A percentile compares a stretch with the other conserved stretches of the same genome.
Conservation (phyloP, 768 basidiomycete genomes). For the Punctularia strigosozonata region DNA sequence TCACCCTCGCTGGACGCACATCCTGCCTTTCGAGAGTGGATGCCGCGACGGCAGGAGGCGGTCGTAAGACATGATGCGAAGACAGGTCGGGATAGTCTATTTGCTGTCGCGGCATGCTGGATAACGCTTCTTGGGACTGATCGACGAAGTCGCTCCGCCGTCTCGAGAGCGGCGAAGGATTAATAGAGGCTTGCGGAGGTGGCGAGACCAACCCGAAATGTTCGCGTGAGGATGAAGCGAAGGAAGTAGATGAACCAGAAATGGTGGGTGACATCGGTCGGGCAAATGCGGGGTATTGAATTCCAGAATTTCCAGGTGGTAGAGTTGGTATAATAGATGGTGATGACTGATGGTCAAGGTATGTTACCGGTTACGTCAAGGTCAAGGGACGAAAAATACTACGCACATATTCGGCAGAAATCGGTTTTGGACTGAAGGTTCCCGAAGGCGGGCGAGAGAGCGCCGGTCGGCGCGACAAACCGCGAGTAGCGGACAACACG, state of each 20-base stretch:
- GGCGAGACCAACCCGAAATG: constrained; percentile 35
- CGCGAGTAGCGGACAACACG: no score
- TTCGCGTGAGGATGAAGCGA: constrained; percentile 26
- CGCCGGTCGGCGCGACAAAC: constrained; percentile 11
- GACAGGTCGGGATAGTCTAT: constrained; percentile 79
- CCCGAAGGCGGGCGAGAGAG: constrained; percentile 11
- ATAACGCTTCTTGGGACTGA: constrained; percentile 56
- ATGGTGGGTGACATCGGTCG: constrained; percentile 25
- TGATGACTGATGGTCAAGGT: constrained; percentile 21
- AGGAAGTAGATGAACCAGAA: constrained; percentile 28
- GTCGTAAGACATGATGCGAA: constrained; percentile 50
- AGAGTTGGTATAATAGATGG: constrained; percentile 24
- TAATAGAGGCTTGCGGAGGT: constrained; percentile 80
- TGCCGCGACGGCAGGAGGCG: constrained; percentile 69
- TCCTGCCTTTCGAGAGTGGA: constrained; percentile 68
- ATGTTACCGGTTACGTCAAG: constrained; percentile 1
- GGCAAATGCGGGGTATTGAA: constrained; percentile 43
- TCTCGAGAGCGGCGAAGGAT: constrained; percentile 62
- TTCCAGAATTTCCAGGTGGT: constrained; percentile 30
- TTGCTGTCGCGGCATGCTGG: constrained; percentile 33
- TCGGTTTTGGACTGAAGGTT: constrained; percentile 27
- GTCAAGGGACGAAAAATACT: background rate
- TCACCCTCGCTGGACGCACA: constrained; percentile 41
- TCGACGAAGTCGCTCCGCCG: constrained; percentile 72
- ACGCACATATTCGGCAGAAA: constrained; percentile 40